Conservation (phyloP, 345 rosid species). For the Gossypium bickii region DNA sequence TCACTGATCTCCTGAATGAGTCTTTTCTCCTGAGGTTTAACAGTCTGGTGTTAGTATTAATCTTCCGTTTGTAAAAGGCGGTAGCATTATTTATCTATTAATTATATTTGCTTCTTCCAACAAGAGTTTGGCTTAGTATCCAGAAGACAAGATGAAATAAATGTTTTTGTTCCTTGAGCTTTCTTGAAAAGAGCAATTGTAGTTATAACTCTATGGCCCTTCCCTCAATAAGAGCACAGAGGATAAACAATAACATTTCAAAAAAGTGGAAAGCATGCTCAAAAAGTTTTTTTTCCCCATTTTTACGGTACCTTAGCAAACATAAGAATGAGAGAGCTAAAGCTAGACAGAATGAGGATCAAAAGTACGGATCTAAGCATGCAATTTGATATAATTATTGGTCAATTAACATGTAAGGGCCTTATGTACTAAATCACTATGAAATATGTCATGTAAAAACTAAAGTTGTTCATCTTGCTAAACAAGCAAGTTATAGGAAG, state of each 20-base stretch:
- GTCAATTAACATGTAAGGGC: not conserved
- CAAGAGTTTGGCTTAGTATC: not conserved
- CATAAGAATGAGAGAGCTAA: not conserved
- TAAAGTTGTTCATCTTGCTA: not conserved
- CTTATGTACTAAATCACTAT: not conserved
- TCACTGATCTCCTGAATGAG: constrained; percentile 58
- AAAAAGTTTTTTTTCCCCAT: not conserved
- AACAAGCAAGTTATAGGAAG: too few species aligned
- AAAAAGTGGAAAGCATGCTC: not conserved
- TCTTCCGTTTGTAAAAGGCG: not conserved
- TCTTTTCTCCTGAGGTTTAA: constrained; percentile 64
- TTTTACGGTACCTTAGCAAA: not conserved
- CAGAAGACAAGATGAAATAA: not conserved
- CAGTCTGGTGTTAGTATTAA: not conserved
- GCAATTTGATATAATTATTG: not conserved
- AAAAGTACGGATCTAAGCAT: not conserved
- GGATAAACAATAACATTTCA: not conserved
- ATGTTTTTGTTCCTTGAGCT: not conserved
- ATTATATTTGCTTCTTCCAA: too few species aligned
- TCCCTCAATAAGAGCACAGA: not conserved
- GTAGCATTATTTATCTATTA: not conserved
- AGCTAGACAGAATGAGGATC: not conserved
- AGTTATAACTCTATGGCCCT: not conserved
- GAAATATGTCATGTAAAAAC: not conserved
- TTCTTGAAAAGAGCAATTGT: not conserved